Base-by-base conservation (phyloP, 106 monocot species). In the Acorus calamus region DNA sequence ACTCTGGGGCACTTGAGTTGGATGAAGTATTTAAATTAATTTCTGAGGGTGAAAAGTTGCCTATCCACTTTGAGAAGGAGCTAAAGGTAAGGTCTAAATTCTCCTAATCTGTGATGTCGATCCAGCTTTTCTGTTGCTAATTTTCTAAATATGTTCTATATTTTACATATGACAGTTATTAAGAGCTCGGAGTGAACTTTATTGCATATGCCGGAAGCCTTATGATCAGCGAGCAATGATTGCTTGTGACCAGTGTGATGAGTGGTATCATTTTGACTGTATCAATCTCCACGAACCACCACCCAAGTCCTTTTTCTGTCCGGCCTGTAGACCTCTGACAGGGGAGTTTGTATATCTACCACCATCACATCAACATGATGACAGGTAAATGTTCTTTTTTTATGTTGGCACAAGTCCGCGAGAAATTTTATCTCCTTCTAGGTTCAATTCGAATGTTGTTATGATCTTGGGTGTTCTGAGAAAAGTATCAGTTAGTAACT, bases 231-330 rank as follows among this genome's bases (percentile, higher is more conserved):
- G 69, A 57, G 74, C 80, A n/a, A 90, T 90, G 90, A 80, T 90
- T 76, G 90, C 90, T 62, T 90, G 90, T 56, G 86, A 90, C 50
- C 83, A 78, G 53, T 90, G 90, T 66, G 83, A 86, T 68, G 90
- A 90, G 61, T 90, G 86, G 90, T 90, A 86, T 63, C 90, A 90
- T 54, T 80, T 86, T 73, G 86, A 86, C 49, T 86, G 90, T 57
- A 76, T 90, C 12, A 62, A 90, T 11, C 42, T 90, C 63, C 61
- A 7, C 14, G 65, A 47, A 49, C 76, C 83, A 13, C 66, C 76
- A 55, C 84, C 75, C 1, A 73, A 74, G 57, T 76, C 50, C 42
- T 90, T 86, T 64, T 70, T 67, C 66, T 90, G 90, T 65, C 76
- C 83, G 59, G 86, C 90, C 42, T 90, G 90, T 66, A 75, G 76